Evolutionary conservation across 345 rosid genomes (phyloP).

Genomic region (Tarenaya hassleriana): DNA sequence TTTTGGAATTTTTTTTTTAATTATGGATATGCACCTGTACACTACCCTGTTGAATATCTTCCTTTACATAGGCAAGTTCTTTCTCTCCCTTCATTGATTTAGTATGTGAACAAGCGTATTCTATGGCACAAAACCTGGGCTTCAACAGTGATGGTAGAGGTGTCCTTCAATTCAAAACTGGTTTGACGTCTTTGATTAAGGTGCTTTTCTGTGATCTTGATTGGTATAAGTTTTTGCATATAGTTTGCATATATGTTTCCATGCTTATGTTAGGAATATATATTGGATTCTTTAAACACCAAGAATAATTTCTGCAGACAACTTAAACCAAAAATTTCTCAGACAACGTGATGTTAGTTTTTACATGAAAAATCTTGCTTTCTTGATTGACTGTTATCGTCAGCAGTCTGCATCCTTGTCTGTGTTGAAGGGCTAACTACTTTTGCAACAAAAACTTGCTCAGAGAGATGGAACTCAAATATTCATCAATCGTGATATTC

Average conservation of each 20-base stretch:
- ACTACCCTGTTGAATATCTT: too few relatives aligned
- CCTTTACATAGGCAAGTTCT: too few relatives aligned
- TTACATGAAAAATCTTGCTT: background rate
- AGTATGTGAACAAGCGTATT: slow-evolving; percentile 98
- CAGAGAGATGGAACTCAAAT: slow-evolving; percentile 66
- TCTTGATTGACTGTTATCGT: slow-evolving; percentile 8
- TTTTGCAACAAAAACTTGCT: slow-evolving; percentile 90
- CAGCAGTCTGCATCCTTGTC: slow-evolving; percentile 13
- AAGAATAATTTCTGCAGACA: background rate
- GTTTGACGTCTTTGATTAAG: slow-evolving; percentile 89
- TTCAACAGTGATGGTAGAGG: slow-evolving; percentile 95
- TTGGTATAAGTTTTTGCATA: background rate
- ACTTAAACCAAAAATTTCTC: too few relatives aligned
- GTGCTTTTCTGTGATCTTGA: slow-evolving; percentile 30
- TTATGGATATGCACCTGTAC: too few relatives aligned
- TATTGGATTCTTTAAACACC: background rate
- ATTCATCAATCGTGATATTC: slow-evolving; percentile 77
- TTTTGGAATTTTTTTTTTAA: too few relatives aligned
- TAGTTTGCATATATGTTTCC: too few relatives aligned
- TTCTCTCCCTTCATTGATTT: slow-evolving; percentile 13
- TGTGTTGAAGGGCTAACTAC: slow-evolving; percentile 6
- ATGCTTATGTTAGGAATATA: background rate
- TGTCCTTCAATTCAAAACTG: slow-evolving; percentile 98
- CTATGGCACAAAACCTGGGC: slow-evolving; percentile 89
- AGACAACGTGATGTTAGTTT: too few relatives aligned